These are phyloP conservation scores for Aspergillus hancockii DNA, from an alignment of 495 filamentous ascomycete species.

Conservation along the genomic window DNA sequence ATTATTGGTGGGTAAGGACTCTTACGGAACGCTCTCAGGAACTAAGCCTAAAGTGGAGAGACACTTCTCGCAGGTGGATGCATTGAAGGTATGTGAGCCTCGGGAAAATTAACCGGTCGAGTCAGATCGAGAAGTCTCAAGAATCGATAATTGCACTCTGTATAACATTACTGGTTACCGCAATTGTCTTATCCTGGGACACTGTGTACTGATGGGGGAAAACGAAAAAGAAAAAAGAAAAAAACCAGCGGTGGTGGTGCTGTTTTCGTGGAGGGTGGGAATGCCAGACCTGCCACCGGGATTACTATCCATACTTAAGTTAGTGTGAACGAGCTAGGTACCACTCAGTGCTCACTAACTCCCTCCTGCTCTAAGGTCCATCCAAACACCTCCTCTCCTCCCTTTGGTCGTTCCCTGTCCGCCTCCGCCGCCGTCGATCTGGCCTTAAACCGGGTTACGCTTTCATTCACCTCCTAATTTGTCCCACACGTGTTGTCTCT, in stretches of 20 bases:
- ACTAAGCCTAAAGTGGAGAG: slow-evolving; percentile 1
- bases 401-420: background rate
- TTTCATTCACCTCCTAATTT: slow-evolving; percentile 34
- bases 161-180: too few species aligned
- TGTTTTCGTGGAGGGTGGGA: background rate
- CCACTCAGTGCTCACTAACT: too few species aligned
- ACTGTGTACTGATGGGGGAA: background rate
- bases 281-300: background rate
- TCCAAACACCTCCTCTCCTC: background rate
- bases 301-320: background rate
- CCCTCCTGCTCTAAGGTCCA: too few species aligned
- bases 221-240: background rate
- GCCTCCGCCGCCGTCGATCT: slow-evolving; percentile 30
- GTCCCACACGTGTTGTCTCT: slow-evolving; percentile 25
- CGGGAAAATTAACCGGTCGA: background rate
- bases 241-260: background rate
- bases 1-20: background rate
- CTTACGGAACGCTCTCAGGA: too few species aligned
- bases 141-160: too few species aligned
- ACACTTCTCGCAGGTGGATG: too few species aligned
- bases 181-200: too few species aligned
- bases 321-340: background rate
- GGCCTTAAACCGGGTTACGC: slow-evolving; percentile 35
- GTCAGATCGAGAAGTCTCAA: too few species aligned
- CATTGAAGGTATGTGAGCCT: too few species aligned